These are phyloP conservation scores for Aspergillus ruber DNA, from an alignment of 2,329 filamentous ascomycete genomes.

Conservation along the genomic window DNA sequence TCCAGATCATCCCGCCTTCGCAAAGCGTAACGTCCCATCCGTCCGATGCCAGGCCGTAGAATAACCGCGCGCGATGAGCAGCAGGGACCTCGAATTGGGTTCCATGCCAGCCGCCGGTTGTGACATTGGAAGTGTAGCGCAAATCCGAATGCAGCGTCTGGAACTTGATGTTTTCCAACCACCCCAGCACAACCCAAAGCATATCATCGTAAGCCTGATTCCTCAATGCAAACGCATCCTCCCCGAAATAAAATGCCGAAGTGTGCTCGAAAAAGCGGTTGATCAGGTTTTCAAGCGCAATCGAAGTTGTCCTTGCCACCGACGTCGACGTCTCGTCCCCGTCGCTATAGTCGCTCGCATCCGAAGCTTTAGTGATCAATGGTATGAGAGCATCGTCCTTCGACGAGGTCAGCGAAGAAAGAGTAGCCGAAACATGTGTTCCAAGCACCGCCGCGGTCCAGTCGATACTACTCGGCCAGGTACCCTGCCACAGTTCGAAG, in stretches of 20 bases:
- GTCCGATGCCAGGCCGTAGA: slow-evolving; percentile 71
- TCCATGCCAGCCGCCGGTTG: slow-evolving; percentile 60
- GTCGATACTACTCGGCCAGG: slow-evolving; percentile 81
- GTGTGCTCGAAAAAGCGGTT: slow-evolving; percentile 74
- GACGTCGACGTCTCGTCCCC: not conserved
- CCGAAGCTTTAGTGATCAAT: slow-evolving; percentile 2
- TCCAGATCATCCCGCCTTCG: slow-evolving; percentile 87
- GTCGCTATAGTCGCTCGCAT: not conserved
- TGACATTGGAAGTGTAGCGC: slow-evolving; percentile 45
- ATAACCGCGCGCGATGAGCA: slow-evolving; percentile 73
- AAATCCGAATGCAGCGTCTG: slow-evolving; percentile 61
- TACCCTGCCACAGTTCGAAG: slow-evolving; percentile 70
- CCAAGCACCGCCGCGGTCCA: slow-evolving; percentile 86
- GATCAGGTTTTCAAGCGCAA: slow-evolving; percentile 67
- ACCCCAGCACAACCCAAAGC: slow-evolving; percentile 88
- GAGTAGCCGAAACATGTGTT: slow-evolving; percentile 68
- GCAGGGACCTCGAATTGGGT: slow-evolving; percentile 68
- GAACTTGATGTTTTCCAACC: slow-evolving; percentile 77
- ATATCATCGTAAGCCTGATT: slow-evolving; percentile 87
- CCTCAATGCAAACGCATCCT: slow-evolving; percentile 68
- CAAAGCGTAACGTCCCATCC: slow-evolving; percentile 82
- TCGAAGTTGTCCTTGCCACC: slow-evolving; percentile 15
- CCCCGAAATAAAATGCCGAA: slow-evolving; percentile 75
- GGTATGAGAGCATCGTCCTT: slow-evolving; percentile 40
- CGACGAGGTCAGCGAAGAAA: slow-evolving; percentile 60